Conservation (phyloP, 306 rosid genomes). For the Ormosia emarginata region DNA sequence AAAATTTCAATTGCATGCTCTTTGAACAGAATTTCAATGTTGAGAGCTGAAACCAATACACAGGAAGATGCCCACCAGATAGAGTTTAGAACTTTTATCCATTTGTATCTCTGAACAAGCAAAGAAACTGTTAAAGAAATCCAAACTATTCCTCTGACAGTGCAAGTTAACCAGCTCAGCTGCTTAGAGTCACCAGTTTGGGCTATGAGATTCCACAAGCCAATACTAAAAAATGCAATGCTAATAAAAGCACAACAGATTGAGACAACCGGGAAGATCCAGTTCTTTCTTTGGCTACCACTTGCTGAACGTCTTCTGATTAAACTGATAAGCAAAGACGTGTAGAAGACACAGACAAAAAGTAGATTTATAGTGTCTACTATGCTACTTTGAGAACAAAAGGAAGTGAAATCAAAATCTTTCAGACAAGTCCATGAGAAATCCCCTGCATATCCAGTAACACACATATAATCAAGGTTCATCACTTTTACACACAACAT, state of each 20-base stretch:
- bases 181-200: not conserved
- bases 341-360: slow-evolving; percentile 37
- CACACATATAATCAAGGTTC: not conserved
- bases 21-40: slow-evolving; percentile 37
- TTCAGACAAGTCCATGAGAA: slow-evolving; percentile 44
- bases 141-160: slow-evolving; percentile 52
- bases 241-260: slow-evolving; percentile 41
- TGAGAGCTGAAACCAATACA: slow-evolving; percentile 38
- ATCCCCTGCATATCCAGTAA: slow-evolving; percentile 28
- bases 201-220: slow-evolving; percentile 39
- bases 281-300: slow-evolving; percentile 21
- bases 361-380: slow-evolving; percentile 34
- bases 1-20: slow-evolving; percentile 23
- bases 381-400: slow-evolving; percentile 39
- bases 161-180: slow-evolving; percentile 27
- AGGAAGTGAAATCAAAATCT: slow-evolving; percentile 38
- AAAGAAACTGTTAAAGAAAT: slow-evolving; percentile 46
- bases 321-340: slow-evolving; percentile 14
- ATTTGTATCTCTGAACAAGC: slow-evolving; percentile 41
- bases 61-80: slow-evolving; percentile 62
- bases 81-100: slow-evolving; percentile 36
- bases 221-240: slow-evolving; percentile 35
- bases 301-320: slow-evolving; percentile 18
- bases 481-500: not conserved
- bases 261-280: slow-evolving; percentile 34